Evolutionary conservation across 2,329 filamentous ascomycete genomes (phyloP).

Genomic region (Ceratocystis eucalypticola): DNA sequence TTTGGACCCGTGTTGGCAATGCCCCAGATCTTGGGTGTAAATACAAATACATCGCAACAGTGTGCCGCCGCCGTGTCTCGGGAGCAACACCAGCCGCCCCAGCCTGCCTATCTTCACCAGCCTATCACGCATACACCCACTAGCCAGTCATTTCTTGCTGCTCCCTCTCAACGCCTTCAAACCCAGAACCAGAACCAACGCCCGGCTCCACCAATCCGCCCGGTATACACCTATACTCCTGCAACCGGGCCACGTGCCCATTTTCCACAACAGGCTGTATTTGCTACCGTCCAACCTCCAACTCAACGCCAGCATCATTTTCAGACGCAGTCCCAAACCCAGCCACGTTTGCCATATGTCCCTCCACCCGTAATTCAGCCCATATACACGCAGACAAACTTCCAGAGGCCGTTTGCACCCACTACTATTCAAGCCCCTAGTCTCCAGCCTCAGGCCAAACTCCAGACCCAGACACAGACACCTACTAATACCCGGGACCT

Average conservation of each 20-base stretch:
- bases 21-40: not conserved
- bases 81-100: not conserved
- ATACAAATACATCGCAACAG: not conserved
- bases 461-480: not conserved
- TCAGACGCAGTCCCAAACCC: not conserved
- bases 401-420: not conserved
- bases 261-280: not conserved
- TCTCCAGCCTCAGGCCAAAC: not conserved
- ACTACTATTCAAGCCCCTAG: not conserved
- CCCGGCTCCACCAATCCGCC: not conserved
- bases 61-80: not conserved
- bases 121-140: not conserved
- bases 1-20: not conserved
- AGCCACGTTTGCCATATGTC: not conserved
- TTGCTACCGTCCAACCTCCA: not conserved
- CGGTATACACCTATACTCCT: not conserved
- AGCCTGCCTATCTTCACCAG: not conserved
- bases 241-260: not conserved
- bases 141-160: not conserved
- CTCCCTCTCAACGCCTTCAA: not conserved
- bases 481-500: too few relatives aligned
- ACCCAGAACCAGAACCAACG: not conserved
- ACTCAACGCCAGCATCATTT: not conserved
- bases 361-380: not conserved
- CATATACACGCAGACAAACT: not conserved